These are phyloP conservation scores for Ottelia alismoides DNA, from an alignment of 106 monocot genomes.

Conservation along the genomic window DNA sequence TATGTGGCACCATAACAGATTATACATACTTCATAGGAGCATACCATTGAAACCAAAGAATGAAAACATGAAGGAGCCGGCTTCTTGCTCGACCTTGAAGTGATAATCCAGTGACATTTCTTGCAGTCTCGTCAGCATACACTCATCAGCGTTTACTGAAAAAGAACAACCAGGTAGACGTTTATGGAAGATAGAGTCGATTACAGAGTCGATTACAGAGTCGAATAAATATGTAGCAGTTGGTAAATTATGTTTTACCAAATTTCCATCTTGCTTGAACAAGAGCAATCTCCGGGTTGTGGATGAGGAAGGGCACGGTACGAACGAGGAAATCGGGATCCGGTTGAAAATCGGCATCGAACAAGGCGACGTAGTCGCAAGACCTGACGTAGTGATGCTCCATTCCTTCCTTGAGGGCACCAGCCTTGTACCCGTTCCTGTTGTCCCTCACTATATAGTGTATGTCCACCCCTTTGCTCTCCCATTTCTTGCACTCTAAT, in stretches of 20 bases:
- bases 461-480: background rate
- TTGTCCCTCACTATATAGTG: background rate
- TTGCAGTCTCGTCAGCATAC: background rate
- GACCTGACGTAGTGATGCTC: background rate
- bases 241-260: too few relatives aligned
- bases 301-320: background rate
- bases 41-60: too few relatives aligned
- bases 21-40: too few relatives aligned
- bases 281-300: constrained; percentile 3
- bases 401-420: constrained; percentile 1
- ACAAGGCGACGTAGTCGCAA: constrained; percentile 1
- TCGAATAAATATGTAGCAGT: too few relatives aligned
- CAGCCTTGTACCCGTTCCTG: constrained; percentile 1
- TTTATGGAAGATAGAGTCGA: too few relatives aligned
- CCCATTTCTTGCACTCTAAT: background rate
- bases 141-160: background rate
- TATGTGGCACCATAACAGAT: too few relatives aligned
- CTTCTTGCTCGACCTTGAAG: background rate
- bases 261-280: constrained; percentile 3
- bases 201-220: too few relatives aligned
- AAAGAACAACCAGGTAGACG: too few relatives aligned
- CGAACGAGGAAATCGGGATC: background rate
- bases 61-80: too few relatives aligned
- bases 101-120: too few relatives aligned
- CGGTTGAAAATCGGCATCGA: constrained; percentile 1